A percentile compares a stretch with the other conserved stretches of the same genome.
Evolutionary conservation across 2,329 filamentous ascomycete species (phyloP).

Genomic region (Didymella segeticola): DNA sequence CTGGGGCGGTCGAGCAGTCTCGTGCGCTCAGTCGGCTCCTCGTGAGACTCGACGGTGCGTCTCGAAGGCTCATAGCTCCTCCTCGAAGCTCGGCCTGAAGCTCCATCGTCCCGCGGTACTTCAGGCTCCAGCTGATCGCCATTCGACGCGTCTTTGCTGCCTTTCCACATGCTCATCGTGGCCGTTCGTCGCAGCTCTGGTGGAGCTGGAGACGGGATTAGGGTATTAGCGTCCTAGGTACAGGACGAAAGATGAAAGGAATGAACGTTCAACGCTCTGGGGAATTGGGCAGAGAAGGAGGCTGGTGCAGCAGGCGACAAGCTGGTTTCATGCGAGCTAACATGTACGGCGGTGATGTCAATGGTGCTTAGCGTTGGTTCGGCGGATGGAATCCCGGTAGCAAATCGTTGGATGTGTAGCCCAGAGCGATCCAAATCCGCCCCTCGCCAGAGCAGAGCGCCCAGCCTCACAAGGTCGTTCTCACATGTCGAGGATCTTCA

Average conservation of each 20-base stretch:
- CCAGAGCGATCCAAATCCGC: constrained; percentile 6
- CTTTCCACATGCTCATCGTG: constrained; percentile 61
- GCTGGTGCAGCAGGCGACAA: constrained; percentile 15
- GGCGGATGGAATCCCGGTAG: constrained; percentile 17
- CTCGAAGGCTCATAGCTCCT: constrained; percentile 39
- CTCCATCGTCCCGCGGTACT: constrained; percentile 30
- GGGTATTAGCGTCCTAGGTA: not conserved
- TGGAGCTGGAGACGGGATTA: constrained; percentile 22
- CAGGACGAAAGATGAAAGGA: not conserved
- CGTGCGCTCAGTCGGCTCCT: constrained; percentile 67
- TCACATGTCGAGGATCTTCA: not conserved
- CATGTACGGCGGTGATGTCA: constrained; percentile 13
- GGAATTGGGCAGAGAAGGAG: constrained; percentile 10
- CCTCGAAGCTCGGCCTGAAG: constrained; percentile 34
- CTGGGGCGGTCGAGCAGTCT: constrained; percentile 67
- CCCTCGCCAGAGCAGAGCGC: not conserved
- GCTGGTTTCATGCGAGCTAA: constrained; percentile 18
- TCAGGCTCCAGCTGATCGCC: constrained; percentile 41
- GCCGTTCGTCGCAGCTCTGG: constrained; percentile 11
- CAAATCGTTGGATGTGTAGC: constrained; percentile 18
- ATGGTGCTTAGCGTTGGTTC: constrained; percentile 5
- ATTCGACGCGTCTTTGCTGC: constrained; percentile 56
- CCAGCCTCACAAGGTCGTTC: not conserved
- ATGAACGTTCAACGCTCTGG: constrained; percentile 8
- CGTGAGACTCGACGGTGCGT: constrained; percentile 50